A percentile compares a stretch with the other conserved stretches of the same genome.
These are phyloP conservation scores for Lasiodiplodia theobromae DNA, from an alignment of 2,329 filamentous ascomycete species.

Conservation along the genomic window DNA sequence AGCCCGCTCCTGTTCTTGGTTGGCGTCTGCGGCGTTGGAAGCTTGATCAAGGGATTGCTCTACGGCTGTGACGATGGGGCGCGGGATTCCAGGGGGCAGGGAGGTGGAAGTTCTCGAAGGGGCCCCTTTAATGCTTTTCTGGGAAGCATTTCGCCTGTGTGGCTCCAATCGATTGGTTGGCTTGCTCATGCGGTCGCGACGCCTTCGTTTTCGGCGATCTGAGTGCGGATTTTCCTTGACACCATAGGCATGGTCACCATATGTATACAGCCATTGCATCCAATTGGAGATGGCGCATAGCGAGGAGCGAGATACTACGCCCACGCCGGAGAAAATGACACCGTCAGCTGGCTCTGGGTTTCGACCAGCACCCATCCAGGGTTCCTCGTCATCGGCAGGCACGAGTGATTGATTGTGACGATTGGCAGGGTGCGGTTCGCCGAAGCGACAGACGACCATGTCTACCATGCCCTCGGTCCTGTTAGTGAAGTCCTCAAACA, in stretches of 20 bases:
- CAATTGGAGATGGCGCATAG: slow-evolving; percentile 78
- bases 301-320: slow-evolving; percentile 74
- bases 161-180: slow-evolving; percentile 6
- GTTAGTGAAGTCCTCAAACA: slow-evolving; percentile 84
- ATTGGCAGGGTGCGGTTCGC: slow-evolving; percentile 56
- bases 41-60: slow-evolving; percentile 54
- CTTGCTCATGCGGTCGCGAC: slow-evolving; percentile 43
- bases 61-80: slow-evolving; percentile 54
- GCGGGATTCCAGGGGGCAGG: slow-evolving; percentile 51
- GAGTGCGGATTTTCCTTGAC: slow-evolving; percentile 79
- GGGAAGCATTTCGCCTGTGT: slow-evolving; percentile 9
- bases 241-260: slow-evolving; percentile 85
- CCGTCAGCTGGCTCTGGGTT: slow-evolving; percentile 78
- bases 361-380: slow-evolving; percentile 78
- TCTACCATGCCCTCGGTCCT: slow-evolving; percentile 86
- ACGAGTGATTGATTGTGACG: slow-evolving; percentile 31
- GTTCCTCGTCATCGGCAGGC: slow-evolving; percentile 34
- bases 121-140: not conserved
- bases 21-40: slow-evolving; percentile 45
- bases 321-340: slow-evolving; percentile 83
- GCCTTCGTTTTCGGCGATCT: slow-evolving; percentile 60
- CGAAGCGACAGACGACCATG: slow-evolving; percentile 86
- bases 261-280: slow-evolving; percentile 87
- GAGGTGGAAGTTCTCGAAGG: slow-evolving; percentile 13
- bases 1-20: slow-evolving; percentile 9